phyloP scores from a whole-genome alignment of 31 red algal genomes.

The Asparagopsis taxiformis region DNA sequence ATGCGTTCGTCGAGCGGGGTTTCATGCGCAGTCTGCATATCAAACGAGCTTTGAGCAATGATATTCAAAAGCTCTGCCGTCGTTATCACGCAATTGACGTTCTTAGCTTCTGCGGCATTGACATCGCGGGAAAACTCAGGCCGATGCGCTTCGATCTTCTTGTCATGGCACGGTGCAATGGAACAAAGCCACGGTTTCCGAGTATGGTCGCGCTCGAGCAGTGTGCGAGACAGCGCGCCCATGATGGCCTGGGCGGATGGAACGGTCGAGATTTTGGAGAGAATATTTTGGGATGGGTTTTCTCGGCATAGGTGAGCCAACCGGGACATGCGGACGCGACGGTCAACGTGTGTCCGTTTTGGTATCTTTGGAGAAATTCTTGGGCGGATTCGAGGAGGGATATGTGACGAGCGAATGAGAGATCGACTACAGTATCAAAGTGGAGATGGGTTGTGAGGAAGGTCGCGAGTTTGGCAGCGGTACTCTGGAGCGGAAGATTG shows the following conservation, averaged over 20 bases:
- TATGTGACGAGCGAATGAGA: conserved; percentile 53
- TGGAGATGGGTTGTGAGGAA: conserved; percentile 18
- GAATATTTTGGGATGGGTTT: conserved; percentile 55
- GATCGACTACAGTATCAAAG: conserved; percentile 47
- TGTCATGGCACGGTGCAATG: conserved; percentile 83
- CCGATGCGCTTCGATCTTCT: conserved; percentile 74
- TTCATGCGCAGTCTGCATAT: conserved; percentile 12
- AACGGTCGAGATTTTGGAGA: conserved; percentile 28
- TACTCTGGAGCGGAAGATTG: conserved; percentile 13
- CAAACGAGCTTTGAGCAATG: conserved; percentile 28
- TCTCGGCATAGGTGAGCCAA: conserved; percentile 83
- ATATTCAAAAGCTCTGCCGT: conserved; percentile 62
- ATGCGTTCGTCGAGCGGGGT: not conserved
- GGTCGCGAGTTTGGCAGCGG: conserved; percentile 49
- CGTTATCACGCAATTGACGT: conserved; percentile 67
- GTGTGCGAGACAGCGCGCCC: conserved; percentile 18
- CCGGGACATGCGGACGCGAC: conserved; percentile 81
- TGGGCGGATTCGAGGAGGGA: conserved; percentile 30
- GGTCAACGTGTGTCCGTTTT: conserved; percentile 20
- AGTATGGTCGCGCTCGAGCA: conserved; percentile 6
- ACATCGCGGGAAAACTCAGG: conserved; percentile 32
- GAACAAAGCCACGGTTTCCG: conserved; percentile 34
- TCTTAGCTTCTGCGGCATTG: not conserved
- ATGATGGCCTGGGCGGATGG: conserved; percentile 71
- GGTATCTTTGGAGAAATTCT: conserved; percentile 54